Percentiles rank a stretch among this genome's conserved stretches.
phyloP scores from a whole-genome alignment of 2,329 filamentous ascomycete genomes.

The Bretziella fagacearum region DNA sequence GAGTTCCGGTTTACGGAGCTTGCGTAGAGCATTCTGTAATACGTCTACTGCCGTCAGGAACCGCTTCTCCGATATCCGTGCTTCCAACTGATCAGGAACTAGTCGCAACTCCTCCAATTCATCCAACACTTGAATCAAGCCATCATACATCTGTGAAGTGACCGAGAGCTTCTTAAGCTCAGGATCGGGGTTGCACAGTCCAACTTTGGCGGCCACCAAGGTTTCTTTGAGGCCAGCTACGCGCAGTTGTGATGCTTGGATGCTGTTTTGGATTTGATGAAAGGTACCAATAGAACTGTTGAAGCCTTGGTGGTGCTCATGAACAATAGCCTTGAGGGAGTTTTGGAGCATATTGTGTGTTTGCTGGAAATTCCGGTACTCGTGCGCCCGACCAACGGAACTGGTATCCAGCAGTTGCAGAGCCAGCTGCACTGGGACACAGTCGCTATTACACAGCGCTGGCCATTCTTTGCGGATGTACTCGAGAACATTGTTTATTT shows the following conservation, averaged over 20 bases:
- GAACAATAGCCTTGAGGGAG: conserved; percentile 85
- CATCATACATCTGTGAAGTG: conserved; percentile 78
- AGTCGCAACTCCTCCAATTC: conserved; percentile 77
- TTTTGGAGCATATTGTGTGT: conserved; percentile 81
- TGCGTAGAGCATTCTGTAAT: conserved; percentile 68
- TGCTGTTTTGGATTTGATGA: conserved; percentile 92
- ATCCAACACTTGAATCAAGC: conserved; percentile 65
- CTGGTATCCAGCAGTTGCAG: conserved; percentile 86
- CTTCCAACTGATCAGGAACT: conserved; percentile 83
- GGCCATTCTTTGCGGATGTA: conserved; percentile 83
- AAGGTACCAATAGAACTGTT: conserved; percentile 98
- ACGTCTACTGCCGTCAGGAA: conserved; percentile 88
- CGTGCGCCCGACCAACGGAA: conserved; percentile 78
- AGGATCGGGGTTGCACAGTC: conserved; percentile 69
- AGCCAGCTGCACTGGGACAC: conserved; percentile 85
- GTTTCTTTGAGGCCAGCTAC: conserved; percentile 71
- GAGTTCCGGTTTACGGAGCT: conserved; percentile 72
- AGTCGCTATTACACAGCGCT: conserved; percentile 75
- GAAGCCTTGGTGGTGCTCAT: conserved; percentile 97
- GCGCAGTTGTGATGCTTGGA: conserved; percentile 71
- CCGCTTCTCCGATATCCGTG: conserved; percentile 86
- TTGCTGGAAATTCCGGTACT: conserved; percentile 68
- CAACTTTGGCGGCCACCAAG: conserved; percentile 62
- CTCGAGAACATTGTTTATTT: conserved; percentile 51
- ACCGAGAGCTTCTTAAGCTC: conserved; percentile 81